Evolutionary conservation across 495 filamentous ascomycete species (phyloP), one percentile per base, ranked within the genome.

Genomic region (Tetracladium marchalianum): DNA sequence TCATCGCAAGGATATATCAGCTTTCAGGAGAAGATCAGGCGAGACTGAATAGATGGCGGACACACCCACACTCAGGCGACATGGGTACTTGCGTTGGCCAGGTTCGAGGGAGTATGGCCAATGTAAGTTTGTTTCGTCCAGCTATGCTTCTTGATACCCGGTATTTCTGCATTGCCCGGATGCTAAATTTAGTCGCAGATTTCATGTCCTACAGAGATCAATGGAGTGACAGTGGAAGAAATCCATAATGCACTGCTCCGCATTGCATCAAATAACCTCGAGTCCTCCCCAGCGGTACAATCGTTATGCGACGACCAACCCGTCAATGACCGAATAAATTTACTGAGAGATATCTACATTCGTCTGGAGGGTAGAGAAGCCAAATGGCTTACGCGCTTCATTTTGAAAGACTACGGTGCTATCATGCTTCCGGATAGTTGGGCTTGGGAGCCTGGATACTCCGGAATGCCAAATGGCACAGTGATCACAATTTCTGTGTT

Each of bases 361-460:
- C 70, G 76, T 11, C 49, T 88, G 22, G 71, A 73, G 36, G 77
- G 82, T 12, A 69, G 75, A 34, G 84, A 95, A 57, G 85, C 81
- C 0, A 95, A 95, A 64, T 95, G 90, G 90, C 70, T 96, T 10
- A 88, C 85, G 0, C 72, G 90, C 6, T 64, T 92, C 58, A 75
- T 96, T 32, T 62, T 96, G 15, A 92, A 93, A 60, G 76, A 78
- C 43, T 85, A 80, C 52, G 63, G 65, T 13, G 82, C 85, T 0
- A 72, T 90, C 2, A 54, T 74, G 24, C 50, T 78, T 15, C 63
- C 69, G 19, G 50, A 59, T 43, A 60, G 39, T 49, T 72, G 41
- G 61, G 73, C 2, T 61, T 77, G 41, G 63, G 65, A 34, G 22
- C 66, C 57, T 42, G 72, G 77, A 36, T 73, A 85, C 50, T 71